Percentiles rank a stretch among this genome's conserved stretches.
Conservation (phyloP, 495 filamentous ascomycete genomes). For the Aspergillus sclerotiicarbonarius region DNA sequence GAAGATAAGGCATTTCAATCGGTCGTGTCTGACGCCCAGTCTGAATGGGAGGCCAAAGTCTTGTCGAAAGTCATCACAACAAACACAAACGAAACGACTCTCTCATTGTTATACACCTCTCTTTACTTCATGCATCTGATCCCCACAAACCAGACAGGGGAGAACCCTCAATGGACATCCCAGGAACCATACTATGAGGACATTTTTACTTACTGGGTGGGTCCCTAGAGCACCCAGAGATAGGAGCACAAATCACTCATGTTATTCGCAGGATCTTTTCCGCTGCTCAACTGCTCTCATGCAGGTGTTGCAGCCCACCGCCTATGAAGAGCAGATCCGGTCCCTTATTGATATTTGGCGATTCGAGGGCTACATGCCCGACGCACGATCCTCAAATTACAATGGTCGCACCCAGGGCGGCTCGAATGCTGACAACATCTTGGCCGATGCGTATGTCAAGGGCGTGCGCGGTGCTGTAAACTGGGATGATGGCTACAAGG, state of each 20-base stretch:
- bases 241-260: neutral
- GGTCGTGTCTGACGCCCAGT: slow-evolving; percentile 47
- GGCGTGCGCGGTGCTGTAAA: slow-evolving; percentile 62
- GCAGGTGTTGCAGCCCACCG: slow-evolving; percentile 61
- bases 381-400: slow-evolving; percentile 66
- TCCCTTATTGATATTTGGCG: slow-evolving; percentile 71
- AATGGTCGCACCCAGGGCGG: slow-evolving; percentile 72
- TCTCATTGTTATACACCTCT: slow-evolving; percentile 62
- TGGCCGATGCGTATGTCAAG: slow-evolving; percentile 75
- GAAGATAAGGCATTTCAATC: slow-evolving; percentile 40
- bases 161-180: slow-evolving; percentile 67
- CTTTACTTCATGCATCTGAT: slow-evolving; percentile 69
- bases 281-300: slow-evolving; percentile 62
- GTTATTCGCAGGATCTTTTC: slow-evolving; percentile 52
- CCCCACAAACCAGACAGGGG: slow-evolving; percentile 69
- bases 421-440: slow-evolving; percentile 70
- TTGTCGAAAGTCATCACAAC: slow-evolving; percentile 62
- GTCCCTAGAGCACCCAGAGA: slow-evolving; percentile 4
- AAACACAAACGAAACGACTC: slow-evolving; percentile 51
- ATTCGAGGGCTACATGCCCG: slow-evolving; percentile 64
- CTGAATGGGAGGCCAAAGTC: slow-evolving; percentile 60
- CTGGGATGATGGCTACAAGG: slow-evolving; percentile 66
- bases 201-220: slow-evolving; percentile 53
- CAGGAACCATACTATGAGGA: slow-evolving; percentile 59
- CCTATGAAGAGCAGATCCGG: slow-evolving; percentile 65